Evolutionary conservation across 2,329 filamentous ascomycete species (phyloP).

Genomic region (Trichothecium roseum): DNA sequence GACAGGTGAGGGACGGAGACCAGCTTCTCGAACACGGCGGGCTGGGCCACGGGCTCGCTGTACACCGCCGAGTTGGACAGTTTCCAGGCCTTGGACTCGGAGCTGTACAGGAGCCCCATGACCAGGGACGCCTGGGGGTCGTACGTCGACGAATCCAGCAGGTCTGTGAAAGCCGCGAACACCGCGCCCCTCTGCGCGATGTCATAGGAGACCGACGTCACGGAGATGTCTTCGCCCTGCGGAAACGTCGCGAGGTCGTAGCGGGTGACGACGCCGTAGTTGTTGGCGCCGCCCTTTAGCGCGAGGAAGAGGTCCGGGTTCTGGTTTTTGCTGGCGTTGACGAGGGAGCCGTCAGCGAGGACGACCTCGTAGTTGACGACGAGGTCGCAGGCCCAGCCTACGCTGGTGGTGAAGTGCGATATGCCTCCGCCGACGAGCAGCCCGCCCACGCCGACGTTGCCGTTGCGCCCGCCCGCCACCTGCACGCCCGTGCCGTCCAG

Average conservation of each 20-base stretch:
- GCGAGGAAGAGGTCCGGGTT: conserved; percentile 31
- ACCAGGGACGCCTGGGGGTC: background rate
- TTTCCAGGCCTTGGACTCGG: no score
- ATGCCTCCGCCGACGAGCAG: conserved; percentile 7
- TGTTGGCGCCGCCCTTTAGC: conserved; percentile 32
- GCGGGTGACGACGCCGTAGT: conserved; percentile 27
- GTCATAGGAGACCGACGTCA: no score
- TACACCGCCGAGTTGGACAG: background rate
- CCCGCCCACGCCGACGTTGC: conserved; percentile 6
- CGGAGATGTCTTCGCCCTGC: conserved; percentile 1
- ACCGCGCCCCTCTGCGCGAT: no score
- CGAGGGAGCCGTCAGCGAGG: conserved; percentile 25
- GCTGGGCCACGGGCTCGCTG: background rate
- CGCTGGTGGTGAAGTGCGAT: conserved; percentile 16
- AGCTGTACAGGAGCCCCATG: background rate
- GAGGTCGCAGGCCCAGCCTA: conserved; percentile 32
- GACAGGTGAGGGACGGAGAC: conserved; percentile 14
- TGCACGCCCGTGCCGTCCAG: conserved; percentile 1
- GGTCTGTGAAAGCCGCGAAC: background rate
- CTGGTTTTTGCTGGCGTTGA: conserved; percentile 23
- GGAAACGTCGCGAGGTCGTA: conserved; percentile 13
- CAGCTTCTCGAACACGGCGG: no score
- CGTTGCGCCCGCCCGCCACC: conserved; percentile 5
- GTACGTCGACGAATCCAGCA: background rate
- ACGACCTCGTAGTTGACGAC: conserved; percentile 30